A percentile compares a stretch with the other conserved stretches of the same genome.
Conservation (phyloP, 768 basidiomycete species). For the Mycena crocata region DNA sequence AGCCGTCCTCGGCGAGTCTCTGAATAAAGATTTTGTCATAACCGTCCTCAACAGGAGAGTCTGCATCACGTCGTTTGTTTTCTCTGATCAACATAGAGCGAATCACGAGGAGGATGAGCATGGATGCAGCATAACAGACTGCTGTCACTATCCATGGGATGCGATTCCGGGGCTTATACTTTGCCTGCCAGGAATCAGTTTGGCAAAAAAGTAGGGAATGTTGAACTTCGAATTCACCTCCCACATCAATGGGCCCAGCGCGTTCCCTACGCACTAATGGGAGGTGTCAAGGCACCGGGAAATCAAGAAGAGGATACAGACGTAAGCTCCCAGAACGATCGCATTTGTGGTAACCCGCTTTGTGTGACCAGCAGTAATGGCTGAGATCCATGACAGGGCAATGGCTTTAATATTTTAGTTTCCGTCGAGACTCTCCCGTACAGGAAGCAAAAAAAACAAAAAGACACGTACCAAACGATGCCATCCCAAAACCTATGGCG, state of each 20-base stretch:
- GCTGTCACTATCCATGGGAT: conserved; percentile 82
- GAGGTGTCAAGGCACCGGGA: not conserved
- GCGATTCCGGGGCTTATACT: conserved; percentile 60
- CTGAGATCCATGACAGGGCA: conserved; percentile 72
- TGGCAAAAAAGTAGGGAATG: not conserved
- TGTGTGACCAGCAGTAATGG: conserved; percentile 77
- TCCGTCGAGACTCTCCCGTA: too few species aligned
- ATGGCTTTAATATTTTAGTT: conserved; percentile 49
- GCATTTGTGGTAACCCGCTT: conserved; percentile 79
- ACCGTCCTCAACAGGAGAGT: conserved; percentile 60
- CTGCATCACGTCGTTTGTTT: conserved; percentile 69
- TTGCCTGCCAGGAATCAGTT: not conserved
- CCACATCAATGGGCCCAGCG: conserved; percentile 83
- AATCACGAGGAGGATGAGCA: conserved; percentile 64
- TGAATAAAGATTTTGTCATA: conserved; percentile 75
- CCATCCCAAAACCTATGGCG: conserved; percentile 57
- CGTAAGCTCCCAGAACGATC: conserved; percentile 77
- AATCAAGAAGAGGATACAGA: not conserved
- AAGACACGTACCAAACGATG: conserved; percentile 57
- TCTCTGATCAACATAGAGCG: conserved; percentile 68
- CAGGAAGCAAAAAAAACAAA: not conserved
- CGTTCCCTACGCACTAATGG: conserved; percentile 70
- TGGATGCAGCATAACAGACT: conserved; percentile 64
- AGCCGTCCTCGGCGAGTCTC: conserved; percentile 53
- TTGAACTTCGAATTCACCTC: conserved; percentile 44